Evolutionary conservation across 495 filamentous ascomycete species (phyloP).

Genomic region (Tricharina praecox): DNA sequence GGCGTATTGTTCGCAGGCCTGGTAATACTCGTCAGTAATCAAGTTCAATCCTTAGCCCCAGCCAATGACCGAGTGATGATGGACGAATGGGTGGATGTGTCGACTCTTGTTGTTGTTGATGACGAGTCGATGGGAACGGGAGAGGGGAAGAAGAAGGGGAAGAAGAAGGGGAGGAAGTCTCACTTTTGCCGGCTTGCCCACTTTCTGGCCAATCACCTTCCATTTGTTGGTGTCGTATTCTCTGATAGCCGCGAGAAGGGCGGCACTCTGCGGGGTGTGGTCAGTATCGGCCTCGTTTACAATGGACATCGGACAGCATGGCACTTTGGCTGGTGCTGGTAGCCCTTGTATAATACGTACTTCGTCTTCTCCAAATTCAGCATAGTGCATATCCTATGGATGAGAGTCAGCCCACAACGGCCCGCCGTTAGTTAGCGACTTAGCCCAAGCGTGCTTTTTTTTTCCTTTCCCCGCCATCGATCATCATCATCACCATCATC

Average conservation of each 20-base stretch:
- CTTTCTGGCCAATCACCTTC: conserved; percentile 90
- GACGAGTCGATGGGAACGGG: too few relatives aligned
- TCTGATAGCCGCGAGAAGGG: conserved; percentile 83
- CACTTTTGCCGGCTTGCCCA: conserved; percentile 96
- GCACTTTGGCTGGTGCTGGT: not conserved
- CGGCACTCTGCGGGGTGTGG: conserved; percentile 47
- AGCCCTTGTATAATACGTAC: conserved; percentile 35
- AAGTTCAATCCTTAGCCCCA: too few relatives aligned
- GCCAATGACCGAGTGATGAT: too few relatives aligned
- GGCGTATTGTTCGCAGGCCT: conserved; percentile 97
- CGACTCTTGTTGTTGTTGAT: too few relatives aligned
- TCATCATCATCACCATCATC: too few relatives aligned
- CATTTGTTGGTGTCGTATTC: conserved; percentile 97
- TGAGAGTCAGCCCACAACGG: not conserved
- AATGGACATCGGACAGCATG: not conserved
- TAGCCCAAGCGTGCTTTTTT: too few relatives aligned
- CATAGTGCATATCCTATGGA: conserved; percentile 88
- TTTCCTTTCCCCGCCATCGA: too few relatives aligned
- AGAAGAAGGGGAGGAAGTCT: too few relatives aligned
- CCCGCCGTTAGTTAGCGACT: too few relatives aligned
- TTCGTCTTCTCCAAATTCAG: conserved; percentile 96
- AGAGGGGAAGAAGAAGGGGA: too few relatives aligned
- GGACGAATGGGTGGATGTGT: too few relatives aligned
- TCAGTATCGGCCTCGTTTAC: not conserved
- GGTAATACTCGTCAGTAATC: conserved; percentile 14